Evolutionary conservation across 257 asterid genomes (phyloP).

Genomic region (Nicotiana sylvestris): DNA sequence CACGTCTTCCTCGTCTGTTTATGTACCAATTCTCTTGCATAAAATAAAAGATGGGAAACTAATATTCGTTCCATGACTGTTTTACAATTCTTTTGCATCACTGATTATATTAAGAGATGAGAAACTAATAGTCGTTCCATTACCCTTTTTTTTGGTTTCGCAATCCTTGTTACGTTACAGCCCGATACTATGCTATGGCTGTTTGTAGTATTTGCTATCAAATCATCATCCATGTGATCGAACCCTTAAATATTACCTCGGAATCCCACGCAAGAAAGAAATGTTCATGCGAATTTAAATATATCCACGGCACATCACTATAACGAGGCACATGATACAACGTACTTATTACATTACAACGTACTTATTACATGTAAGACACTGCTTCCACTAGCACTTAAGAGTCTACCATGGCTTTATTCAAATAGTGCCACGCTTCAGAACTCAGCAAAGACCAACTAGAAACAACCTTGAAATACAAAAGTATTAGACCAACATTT

Average conservation of each 20-base stretch:
- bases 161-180: too few relatives aligned
- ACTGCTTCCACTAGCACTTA: not conserved
- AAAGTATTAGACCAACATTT: not conserved
- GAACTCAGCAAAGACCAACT: not conserved
- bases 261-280: not conserved
- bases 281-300: not conserved
- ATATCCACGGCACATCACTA: not conserved
- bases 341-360: not conserved
- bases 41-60: not conserved
- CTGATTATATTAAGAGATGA: not conserved
- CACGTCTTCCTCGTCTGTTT: not conserved
- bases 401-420: not conserved
- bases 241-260: not conserved
- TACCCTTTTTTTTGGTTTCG: too few relatives aligned
- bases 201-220: not conserved
- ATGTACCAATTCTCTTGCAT: not conserved
- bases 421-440: not conserved
- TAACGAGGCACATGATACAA: not conserved
- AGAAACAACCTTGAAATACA: not conserved
- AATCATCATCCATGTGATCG: not conserved
- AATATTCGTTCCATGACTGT: not conserved
- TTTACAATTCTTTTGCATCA: not conserved
- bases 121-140: not conserved
- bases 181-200: too few relatives aligned
- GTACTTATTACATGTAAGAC: not conserved